Evolutionary conservation across 768 basidiomycete genomes (phyloP).

Genomic region (Cystofilobasidium capitatum): DNA sequence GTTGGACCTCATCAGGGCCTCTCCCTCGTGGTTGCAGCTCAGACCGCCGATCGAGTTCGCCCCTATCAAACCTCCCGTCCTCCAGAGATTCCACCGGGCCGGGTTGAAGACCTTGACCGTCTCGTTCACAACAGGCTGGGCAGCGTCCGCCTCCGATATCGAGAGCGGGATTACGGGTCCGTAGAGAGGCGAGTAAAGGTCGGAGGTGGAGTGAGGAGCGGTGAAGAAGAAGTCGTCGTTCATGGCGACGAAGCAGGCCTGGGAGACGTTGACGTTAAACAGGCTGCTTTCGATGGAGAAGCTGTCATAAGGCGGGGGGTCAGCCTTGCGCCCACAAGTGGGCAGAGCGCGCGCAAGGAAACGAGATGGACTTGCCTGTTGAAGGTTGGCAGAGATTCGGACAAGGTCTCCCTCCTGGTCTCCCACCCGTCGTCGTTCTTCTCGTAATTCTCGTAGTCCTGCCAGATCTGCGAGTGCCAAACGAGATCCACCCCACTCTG

Average conservation of each 20-base stretch:
- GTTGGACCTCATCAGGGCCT: neutral
- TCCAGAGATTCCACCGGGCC: neutral
- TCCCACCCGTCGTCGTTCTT: neutral
- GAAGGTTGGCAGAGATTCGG: neutral
- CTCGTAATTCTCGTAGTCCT: neutral
- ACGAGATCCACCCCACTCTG: neutral
- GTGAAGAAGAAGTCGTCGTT: conserved; percentile 5
- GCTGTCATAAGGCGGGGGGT: no score
- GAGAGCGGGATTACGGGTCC: neutral
- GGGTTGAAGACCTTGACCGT: neutral
- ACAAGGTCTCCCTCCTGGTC: neutral
- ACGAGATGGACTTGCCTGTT: neutral
- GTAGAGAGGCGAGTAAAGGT: neutral
- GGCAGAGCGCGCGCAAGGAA: neutral
- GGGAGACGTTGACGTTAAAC: neutral
- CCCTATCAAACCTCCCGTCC: neutral
- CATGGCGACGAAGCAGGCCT: neutral
- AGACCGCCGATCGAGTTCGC: neutral
- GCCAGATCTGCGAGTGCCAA: conserved; percentile 2
- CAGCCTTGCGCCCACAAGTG: neutral
- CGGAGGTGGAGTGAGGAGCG: neutral
- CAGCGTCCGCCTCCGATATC: neutral
- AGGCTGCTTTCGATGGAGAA: conserved; percentile 4
- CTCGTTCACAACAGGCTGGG: neutral
- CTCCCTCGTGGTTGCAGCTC: conserved; percentile 6